Evolutionary conservation across 2,329 filamentous ascomycete genomes (phyloP), one percentile per base, ranked within the genome.

Genomic region (Parastagonospora avenae): DNA sequence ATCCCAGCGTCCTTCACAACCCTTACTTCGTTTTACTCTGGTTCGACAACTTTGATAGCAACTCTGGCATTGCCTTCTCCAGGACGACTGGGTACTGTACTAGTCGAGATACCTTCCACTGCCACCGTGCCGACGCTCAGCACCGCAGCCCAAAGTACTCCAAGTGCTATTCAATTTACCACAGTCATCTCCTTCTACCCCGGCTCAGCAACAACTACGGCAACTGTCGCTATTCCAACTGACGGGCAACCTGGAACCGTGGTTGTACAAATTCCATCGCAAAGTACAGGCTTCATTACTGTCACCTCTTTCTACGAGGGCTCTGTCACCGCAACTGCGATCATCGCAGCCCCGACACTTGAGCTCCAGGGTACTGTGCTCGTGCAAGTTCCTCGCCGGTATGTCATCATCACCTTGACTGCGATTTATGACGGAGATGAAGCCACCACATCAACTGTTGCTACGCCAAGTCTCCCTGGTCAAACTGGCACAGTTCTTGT

Each of bases 231-330:
- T 4, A 6, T 39, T 5, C 37, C 37, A n/a, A 24, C 15, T 9
- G 12, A 16, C 9, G 37, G 37, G 27, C 8, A 4, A 8, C 37
- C n/a, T 39, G 37, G 37, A 11, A 39, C 37, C 8, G 11, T 39
- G 8, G 16, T 39, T 12, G 37, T 39, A 8, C 37, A 39, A 9
- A 24, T 39, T 28, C 37, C 37, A 24, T 24, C 19, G 5, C 19
- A 24, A 24, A 3, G 3, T 10, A 8, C 27, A 31, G n/a, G 4
- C 6, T 46, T 30, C 30, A 46, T 33, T 8, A 46, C 43, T 8
- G 2, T 46, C 4, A 46, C 43, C 12, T 46, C 43, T 8, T 30
- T 46, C 12, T 46, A 39, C 35, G 12, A 19, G 8, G 43, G 43
- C 11, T 39, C 37, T 2, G 11, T 27, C 12, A 8, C 37, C 6